Evolutionary conservation across 495 filamentous ascomycete genomes (phyloP).

Genomic region (Trichocladium uniseriatum): DNA sequence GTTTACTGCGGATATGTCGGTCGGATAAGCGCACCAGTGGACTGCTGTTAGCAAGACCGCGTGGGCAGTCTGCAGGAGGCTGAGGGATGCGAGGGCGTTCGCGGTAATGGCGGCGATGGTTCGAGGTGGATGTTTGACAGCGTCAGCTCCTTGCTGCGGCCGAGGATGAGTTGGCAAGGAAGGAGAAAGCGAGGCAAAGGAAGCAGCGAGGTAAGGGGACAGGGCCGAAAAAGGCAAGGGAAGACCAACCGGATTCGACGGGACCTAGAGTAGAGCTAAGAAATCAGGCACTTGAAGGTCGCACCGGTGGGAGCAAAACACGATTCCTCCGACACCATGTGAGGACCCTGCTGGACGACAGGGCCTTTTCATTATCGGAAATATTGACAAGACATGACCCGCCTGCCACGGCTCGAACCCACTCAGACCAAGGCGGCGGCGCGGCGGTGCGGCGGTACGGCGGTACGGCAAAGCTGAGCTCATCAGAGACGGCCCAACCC

Average conservation of each 20-base stretch:
- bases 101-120: background rate
- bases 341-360: conserved; percentile 5
- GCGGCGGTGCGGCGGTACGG: no score
- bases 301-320: conserved; percentile 9
- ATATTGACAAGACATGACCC: conserved; percentile 17
- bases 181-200: no score
- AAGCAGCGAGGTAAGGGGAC: background rate
- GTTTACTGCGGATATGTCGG: background rate
- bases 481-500: conserved; percentile 13
- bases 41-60: background rate
- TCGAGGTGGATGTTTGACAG: background rate
- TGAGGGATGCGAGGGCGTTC: no score
- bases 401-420: conserved; percentile 3
- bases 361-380: conserved; percentile 24
- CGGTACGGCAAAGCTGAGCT: conserved; percentile 21
- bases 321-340: conserved; percentile 15
- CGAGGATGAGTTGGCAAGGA: background rate
- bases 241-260: no score
- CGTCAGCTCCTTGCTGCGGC: background rate
- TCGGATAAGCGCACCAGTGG: background rate
- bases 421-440: conserved; percentile 14
- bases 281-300: conserved; percentile 18
- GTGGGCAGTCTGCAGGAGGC: no score
- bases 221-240: conserved; percentile 9
- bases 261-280: no score